Conservation (phyloP, 345 rosid species). For the Eucalyptus rudis region DNA sequence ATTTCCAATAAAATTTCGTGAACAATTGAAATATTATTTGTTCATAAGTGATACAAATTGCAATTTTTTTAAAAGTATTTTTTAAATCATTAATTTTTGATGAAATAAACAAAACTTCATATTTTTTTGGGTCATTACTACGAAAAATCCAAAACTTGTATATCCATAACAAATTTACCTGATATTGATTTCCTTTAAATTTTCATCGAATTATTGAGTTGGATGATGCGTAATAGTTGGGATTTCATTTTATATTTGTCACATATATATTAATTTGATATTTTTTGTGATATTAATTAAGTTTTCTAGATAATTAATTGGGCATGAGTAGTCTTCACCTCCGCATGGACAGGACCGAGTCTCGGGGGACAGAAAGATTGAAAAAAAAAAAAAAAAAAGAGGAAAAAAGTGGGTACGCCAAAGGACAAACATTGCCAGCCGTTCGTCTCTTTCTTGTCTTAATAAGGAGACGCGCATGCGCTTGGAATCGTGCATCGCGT, state of each 20-base stretch:
- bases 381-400: fast-evolving
- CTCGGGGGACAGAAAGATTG: background rate
- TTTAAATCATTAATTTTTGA: too few species aligned
- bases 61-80: too few species aligned
- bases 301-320: background rate
- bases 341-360: background rate
- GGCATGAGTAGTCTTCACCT: background rate
- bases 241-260: too few species aligned
- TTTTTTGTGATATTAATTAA: too few species aligned
- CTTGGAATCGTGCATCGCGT: background rate
- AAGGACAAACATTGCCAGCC: background rate
- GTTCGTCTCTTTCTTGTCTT: background rate
- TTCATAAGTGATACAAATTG: too few species aligned
- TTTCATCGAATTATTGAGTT: too few species aligned
- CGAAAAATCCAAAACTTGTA: too few species aligned
- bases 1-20: background rate
- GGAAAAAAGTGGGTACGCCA: fast-evolving
- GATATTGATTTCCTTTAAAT: too few species aligned
- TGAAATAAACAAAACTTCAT: too few species aligned
- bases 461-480: background rate
- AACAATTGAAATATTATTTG: background rate
- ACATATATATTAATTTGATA: too few species aligned
- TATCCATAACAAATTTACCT: fast-evolving
- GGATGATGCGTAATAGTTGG: fast-evolving
- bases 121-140: too few species aligned